A percentile compares a stretch with the other conserved stretches of the same genome.
Conservation (phyloP, 1,284 basidiomycete genomes). For the Erythrobasidium hasegawianum region DNA sequence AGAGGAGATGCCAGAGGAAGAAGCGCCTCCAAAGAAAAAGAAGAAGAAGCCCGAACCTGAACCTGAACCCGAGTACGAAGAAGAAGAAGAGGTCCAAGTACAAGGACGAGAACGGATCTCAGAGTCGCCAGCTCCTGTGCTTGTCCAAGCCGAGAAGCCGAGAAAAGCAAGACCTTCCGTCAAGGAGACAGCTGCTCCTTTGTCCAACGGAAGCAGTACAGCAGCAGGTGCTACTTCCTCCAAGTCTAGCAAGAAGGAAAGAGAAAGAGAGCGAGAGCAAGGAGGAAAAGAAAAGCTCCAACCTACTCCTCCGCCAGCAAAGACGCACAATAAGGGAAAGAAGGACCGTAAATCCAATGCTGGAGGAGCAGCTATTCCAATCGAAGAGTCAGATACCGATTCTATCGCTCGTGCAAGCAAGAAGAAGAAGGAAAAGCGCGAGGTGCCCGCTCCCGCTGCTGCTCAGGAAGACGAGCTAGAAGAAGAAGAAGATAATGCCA, state of each 20-base stretch:
- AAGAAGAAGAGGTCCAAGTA: slow-evolving; percentile 8
- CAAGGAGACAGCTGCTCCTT: neutral
- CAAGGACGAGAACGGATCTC: neutral
- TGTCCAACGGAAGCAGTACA: too few species aligned
- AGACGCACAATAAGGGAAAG: neutral
- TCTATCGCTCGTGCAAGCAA: neutral
- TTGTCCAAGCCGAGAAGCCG: too few species aligned
- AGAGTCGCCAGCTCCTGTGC: too few species aligned
- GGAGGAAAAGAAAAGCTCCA: neutral
- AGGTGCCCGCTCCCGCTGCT: neutral
- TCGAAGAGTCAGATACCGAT: neutral
- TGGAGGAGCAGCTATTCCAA: neutral
- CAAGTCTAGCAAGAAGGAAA: neutral
- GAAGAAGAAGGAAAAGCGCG: neutral
- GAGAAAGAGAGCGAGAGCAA: neutral
- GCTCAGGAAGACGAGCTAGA: neutral
- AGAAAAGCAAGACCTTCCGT: neutral
- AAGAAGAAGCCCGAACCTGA: neutral
- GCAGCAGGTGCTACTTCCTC: neutral
- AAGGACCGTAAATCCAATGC: neutral
- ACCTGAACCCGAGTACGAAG: neutral
- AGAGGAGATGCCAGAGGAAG: neutral
- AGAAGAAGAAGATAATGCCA: neutral
- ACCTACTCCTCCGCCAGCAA: neutral
- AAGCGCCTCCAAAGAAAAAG: slow-evolving; percentile 11